Evolutionary conservation across 805 yeast genomes (phyloP).

Genomic region (Candida incommunis): DNA sequence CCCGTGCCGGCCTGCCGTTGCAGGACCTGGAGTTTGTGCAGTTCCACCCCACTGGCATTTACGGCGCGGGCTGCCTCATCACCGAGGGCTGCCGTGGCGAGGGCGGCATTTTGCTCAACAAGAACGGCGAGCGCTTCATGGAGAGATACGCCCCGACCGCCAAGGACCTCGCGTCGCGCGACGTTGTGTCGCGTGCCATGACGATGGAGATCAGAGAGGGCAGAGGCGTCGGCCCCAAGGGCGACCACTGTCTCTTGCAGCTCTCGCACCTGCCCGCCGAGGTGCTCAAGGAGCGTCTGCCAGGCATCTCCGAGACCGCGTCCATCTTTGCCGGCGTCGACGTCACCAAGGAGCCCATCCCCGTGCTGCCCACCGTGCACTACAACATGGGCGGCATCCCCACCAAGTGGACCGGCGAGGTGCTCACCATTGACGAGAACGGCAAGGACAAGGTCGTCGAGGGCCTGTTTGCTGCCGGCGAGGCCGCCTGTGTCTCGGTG

Average conservation of each 20-base stretch:
- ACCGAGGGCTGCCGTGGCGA: constrained; percentile 99
- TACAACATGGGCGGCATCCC: constrained; percentile 99
- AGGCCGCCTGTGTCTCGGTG: constrained; percentile 97
- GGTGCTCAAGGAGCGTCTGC: constrained; percentile 87
- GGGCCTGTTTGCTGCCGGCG: constrained; percentile 96
- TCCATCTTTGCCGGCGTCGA: constrained; percentile 98
- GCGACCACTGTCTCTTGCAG: constrained; percentile 92
- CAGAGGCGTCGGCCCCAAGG: constrained; percentile 95
- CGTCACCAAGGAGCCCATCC: constrained; percentile 98
- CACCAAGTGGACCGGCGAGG: constrained; percentile 96
- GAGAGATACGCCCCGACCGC: constrained; percentile 99
- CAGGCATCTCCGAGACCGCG: constrained; percentile 98
- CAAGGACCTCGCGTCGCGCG: constrained; percentile 96
- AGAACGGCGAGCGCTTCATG: constrained; percentile 99
- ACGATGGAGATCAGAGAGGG: constrained; percentile 98
- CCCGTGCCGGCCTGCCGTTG: constrained; percentile 95
- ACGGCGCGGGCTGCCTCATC: constrained; percentile 96
- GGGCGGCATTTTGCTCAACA: constrained; percentile 93
- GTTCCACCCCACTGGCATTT: constrained; percentile 99
- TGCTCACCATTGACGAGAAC: constrained; percentile 58
- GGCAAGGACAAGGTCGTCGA: constrained; percentile 88
- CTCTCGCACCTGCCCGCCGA: constrained; percentile 85
- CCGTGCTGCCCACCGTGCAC: constrained; percentile 95
- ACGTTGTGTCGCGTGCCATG: constrained; percentile 95
- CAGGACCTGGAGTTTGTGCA: constrained; percentile 96